These are phyloP conservation scores for Drechmeria coniospora DNA, from an alignment of 2,329 filamentous ascomycete genomes.

Conservation along the genomic window DNA sequence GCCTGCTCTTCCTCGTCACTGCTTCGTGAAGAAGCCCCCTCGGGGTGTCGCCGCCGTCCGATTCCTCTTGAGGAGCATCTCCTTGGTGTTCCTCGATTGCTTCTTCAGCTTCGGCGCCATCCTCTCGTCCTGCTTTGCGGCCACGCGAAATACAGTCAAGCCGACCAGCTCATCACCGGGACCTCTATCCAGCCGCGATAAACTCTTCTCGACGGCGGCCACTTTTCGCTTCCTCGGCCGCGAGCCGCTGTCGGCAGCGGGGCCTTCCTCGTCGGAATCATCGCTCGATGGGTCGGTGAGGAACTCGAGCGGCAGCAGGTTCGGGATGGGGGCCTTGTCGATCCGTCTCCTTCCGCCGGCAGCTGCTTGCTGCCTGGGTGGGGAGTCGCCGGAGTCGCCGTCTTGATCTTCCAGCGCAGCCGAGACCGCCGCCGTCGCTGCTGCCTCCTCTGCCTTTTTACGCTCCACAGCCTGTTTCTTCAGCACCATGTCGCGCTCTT, in stretches of 20 bases:
- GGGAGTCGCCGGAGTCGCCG: conserved; percentile 1
- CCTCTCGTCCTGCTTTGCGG: conserved; percentile 25
- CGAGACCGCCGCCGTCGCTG: conserved; percentile 8
- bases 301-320: conserved; percentile 36
- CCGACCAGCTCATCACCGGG: conserved; percentile 34
- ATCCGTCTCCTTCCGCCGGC: conserved; percentile 10
- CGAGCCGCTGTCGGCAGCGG: conserved; percentile 8
- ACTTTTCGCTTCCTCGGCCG: conserved; percentile 29
- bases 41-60: conserved; percentile 20
- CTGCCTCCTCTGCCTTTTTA: conserved; percentile 19
- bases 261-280: conserved; percentile 16
- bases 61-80: conserved; percentile 29
- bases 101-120: conserved; percentile 33
- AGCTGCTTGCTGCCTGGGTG: background rate
- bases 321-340: conserved; percentile 23
- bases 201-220: conserved; percentile 20
- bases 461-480: conserved; percentile 39
- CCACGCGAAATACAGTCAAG: conserved; percentile 37
- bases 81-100: conserved; percentile 24
- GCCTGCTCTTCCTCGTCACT: no score
- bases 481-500: conserved; percentile 36
- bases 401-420: conserved; percentile 7
- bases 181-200: conserved; percentile 21
- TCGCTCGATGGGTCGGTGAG: conserved; percentile 36
- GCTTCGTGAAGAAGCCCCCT: conserved; percentile 26